These are phyloP conservation scores for Colletotrichum tropicicola DNA, from an alignment of 2,329 filamentous ascomycete genomes.

Conservation along the genomic window DNA sequence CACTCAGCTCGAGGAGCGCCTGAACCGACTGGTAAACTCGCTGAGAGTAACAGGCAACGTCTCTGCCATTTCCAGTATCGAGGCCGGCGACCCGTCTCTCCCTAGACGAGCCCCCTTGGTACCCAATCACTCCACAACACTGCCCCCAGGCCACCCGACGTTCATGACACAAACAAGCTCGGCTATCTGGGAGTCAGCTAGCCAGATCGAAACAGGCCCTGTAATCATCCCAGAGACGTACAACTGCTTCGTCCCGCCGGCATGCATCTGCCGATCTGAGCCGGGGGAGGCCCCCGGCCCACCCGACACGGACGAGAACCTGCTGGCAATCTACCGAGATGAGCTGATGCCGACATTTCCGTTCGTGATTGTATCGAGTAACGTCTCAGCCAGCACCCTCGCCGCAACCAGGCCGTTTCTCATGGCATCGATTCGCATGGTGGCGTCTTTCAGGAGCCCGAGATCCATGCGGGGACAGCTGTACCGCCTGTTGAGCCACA, in stretches of 20 bases:
- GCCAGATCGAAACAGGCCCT: constrained; percentile 33
- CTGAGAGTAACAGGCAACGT: constrained; percentile 54
- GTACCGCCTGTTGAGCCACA: constrained; percentile 53
- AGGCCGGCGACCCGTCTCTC: not conserved
- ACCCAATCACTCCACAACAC: not conserved
- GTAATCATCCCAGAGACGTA: constrained; percentile 51
- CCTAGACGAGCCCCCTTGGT: not conserved
- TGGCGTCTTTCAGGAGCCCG: constrained; percentile 56
- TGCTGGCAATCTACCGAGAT: constrained; percentile 54
- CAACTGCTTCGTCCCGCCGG: constrained; percentile 54
- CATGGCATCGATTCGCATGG: constrained; percentile 59
- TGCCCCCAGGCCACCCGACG: not conserved
- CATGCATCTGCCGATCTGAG: constrained; percentile 57
- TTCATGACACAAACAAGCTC: not conserved
- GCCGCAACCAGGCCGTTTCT: constrained; percentile 54
- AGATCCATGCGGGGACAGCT: constrained; percentile 60
- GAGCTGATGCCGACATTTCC: constrained; percentile 54
- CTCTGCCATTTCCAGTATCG: not conserved
- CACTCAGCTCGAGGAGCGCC: constrained; percentile 57
- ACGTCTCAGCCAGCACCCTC: constrained; percentile 46
- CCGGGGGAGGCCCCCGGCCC: constrained; percentile 47
- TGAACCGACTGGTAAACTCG: constrained; percentile 58
- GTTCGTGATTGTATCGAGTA: constrained; percentile 54
- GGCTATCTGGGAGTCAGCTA: constrained; percentile 10
- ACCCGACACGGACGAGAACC: constrained; percentile 55